A percentile compares a stretch with the other conserved stretches of the same genome.
Evolutionary conservation across 805 yeast genomes (phyloP).

Genomic region (Yamadazyma laniorum): DNA sequence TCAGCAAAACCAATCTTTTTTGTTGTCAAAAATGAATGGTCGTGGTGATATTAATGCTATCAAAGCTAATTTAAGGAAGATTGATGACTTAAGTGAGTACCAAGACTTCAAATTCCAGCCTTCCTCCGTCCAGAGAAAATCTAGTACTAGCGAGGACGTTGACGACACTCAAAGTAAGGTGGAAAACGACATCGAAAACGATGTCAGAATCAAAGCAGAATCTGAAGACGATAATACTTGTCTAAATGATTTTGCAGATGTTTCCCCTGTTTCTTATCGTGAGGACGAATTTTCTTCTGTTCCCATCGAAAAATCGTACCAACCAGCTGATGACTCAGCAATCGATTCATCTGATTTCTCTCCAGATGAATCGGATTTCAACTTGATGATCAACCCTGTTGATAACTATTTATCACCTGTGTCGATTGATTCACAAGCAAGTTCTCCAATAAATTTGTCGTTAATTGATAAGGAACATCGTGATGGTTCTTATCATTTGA

Average conservation of each 20-base stretch:
- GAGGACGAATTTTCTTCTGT: neutral
- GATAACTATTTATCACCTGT: slow-evolving; percentile 41
- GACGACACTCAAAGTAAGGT: neutral
- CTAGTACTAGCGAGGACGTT: neutral
- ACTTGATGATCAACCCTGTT: slow-evolving; percentile 5
- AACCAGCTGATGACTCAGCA: neutral
- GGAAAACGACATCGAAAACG: neutral
- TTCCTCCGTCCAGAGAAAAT: neutral
- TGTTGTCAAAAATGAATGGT: slow-evolving; percentile 5
- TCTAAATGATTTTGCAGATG: no score
- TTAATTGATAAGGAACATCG: slow-evolving; percentile 17
- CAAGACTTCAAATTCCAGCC: slow-evolving; percentile 7
- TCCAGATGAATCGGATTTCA: slow-evolving; percentile 1
- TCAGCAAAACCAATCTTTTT: slow-evolving; percentile 20
- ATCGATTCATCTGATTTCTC: neutral
- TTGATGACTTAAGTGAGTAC: slow-evolving; percentile 10
- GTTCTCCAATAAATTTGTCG: slow-evolving; percentile 41
- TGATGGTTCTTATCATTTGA: slow-evolving; percentile 11
- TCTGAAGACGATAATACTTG: neutral
- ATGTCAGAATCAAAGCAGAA: neutral
- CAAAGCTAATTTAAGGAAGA: slow-evolving; percentile 3
- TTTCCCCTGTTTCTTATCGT: neutral
- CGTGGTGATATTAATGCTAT: neutral
- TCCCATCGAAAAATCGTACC: neutral
- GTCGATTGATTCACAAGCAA: slow-evolving; percentile 38